Evolutionary conservation across 352 stramenopile genomes (phyloP), one percentile per base, ranked within the genome.

Genomic region (Pythium folliculosum): DNA sequence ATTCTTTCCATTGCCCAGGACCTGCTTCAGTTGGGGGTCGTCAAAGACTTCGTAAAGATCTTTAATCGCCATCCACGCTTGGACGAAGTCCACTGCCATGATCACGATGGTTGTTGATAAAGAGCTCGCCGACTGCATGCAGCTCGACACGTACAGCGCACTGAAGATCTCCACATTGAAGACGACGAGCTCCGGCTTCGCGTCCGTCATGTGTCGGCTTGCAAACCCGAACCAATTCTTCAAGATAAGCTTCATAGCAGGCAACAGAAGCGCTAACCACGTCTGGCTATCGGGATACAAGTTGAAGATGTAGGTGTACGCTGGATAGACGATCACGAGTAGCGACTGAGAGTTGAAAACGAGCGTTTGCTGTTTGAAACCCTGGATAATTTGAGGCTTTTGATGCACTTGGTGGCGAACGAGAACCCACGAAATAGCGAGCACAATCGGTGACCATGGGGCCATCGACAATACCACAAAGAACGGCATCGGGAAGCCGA

Each of bases 121-220:
- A 6, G 73, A 76, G 13, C 57, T 59, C 8, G 70, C 57, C 4
- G 49, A 70, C 22, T 78, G 75, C 65, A 78, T 71, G 56, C 71
- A 79, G 25, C 54, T 75, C 3, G 65, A 53, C 2, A 77, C 48
- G 63, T 76, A 83, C 4, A 83, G 60, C 2, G 76, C 62, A 30
- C 70, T 78, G 63, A 83, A 83, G 23, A 83, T 51, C 30, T 81
- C 76, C 19, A 78, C 68, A 27, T 60, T 75, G 27, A 60, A 60
- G 5, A 60, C 53, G n/a, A 60, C 53, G 19, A 49, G 53, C 21
- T 76, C 70, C 8, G 71, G 63, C 7, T 75, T 61, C 14, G 71
- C 37, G 19, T 78, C 70, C 63, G 75, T 51, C 17, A 75, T 30
- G 25, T 76, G 55, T 3, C 17, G 51, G 7, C 62, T 62, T 1